Base-by-base conservation (phyloP, 345 rosid species). In the Kandelia obovata region DNA sequence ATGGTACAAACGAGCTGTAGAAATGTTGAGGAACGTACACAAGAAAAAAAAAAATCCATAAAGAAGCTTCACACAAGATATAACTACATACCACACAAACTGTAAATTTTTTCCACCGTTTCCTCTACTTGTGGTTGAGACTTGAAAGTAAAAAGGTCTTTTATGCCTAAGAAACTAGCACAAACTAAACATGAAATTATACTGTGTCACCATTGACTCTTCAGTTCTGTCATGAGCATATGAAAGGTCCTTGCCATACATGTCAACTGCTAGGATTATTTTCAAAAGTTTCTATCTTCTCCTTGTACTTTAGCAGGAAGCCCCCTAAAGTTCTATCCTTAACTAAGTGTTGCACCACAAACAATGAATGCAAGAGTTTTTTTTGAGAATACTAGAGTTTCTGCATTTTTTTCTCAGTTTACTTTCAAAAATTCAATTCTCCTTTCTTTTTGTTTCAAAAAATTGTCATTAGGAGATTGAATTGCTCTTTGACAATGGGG, bases 21-120 rank as follows among this genome's bases (percentile, higher is more conserved):
- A 67, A 26, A 37, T 26, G 68, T 32, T 56, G 19, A 67, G 52
- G 30, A 10, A 73, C 37, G 53, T 6, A 64, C 53, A 31, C 19
- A 39, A 51, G 19, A 47, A 23, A 28, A 63, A 65, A 72, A 43
- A 47, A 34, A 49, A 13, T 28, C 13, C 16, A 37, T 21, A 32
- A 68, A 68, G n/a, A 47, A 31, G 35, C 27, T 52, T 53, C 47
- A 30, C 19, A 37, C 58, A 21, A 37, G 28, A 43, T 26, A 57
- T 21, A 59, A 62, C 39, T 49, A 26, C 13, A n/a, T 35, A 53
- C 19, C 10, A 23, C 43, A 59, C 27, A n/a, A 11, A 51, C 1
- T n/a, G 20, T 34, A 52, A 39, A 11, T 10, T 10, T 39, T 39
- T 39, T 10, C 47, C 47, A 2, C 47, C 2, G 13, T 39, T 9